Evolutionary conservation across 805 yeast genomes (phyloP).

Genomic region (Candida yuanshanica): DNA sequence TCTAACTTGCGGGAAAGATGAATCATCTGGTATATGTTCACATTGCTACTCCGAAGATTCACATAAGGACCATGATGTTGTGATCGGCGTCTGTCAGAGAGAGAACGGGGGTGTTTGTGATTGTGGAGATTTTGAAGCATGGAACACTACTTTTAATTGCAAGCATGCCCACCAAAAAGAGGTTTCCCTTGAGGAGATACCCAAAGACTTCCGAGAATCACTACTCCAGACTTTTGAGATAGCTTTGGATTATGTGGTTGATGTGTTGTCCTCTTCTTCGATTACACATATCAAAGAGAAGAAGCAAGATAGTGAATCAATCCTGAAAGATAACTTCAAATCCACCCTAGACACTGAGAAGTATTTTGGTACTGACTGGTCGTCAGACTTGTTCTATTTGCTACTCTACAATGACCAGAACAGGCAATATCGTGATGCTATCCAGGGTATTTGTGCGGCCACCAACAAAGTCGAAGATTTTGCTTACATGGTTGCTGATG

Average conservation of each 20-base stretch:
- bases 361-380: slow-evolving; percentile 40
- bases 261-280: slow-evolving; percentile 44
- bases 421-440: slow-evolving; percentile 70
- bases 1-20: slow-evolving; percentile 70
- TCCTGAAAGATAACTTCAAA: slow-evolving; percentile 31
- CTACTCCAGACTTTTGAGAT: slow-evolving; percentile 38
- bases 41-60: slow-evolving; percentile 64
- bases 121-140: slow-evolving; percentile 87
- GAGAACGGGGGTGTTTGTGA: slow-evolving; percentile 60
- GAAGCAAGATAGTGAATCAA: slow-evolving; percentile 22
- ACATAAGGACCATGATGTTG: slow-evolving; percentile 70
- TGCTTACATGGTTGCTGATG: slow-evolving; percentile 66
- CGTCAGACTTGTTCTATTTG: slow-evolving; percentile 44
- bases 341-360: slow-evolving; percentile 26
- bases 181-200: slow-evolving; percentile 27
- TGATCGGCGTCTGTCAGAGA: slow-evolving; percentile 55
- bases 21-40: slow-evolving; percentile 78
- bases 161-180: slow-evolving; percentile 28
- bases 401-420: slow-evolving; percentile 74
- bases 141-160: slow-evolving; percentile 54
- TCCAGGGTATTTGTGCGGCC: slow-evolving; percentile 54
- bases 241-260: slow-evolving; percentile 54
- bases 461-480: slow-evolving; percentile 60
- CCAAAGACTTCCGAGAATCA: slow-evolving; percentile 36
- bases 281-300: slow-evolving; percentile 20